phyloP scores from a whole-genome alignment of 768 basidiomycete genomes.

The Trametes elegans region DNA sequence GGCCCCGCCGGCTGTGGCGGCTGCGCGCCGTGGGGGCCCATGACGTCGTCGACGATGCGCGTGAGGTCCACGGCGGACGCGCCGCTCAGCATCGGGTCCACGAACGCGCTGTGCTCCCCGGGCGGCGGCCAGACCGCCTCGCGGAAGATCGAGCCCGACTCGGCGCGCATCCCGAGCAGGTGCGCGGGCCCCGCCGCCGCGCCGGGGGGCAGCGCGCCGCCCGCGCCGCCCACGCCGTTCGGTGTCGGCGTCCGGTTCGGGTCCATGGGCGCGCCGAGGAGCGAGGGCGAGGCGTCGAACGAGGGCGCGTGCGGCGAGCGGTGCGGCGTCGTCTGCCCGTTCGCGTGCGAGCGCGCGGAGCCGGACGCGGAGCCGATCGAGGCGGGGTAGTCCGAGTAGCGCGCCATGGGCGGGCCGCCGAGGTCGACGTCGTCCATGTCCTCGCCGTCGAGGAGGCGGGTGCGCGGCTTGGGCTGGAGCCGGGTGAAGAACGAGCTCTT shows the following conservation, averaged over 20 bases:
- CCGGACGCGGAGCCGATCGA: slow-evolving; percentile 17
- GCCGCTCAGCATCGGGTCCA: slow-evolving; percentile 28
- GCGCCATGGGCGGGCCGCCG: slow-evolving; percentile 20
- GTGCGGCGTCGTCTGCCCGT: not conserved
- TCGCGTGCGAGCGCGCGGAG: not conserved
- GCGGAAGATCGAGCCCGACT: slow-evolving; percentile 32
- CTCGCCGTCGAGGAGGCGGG: slow-evolving; percentile 29
- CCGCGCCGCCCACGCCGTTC: too few relatives aligned
- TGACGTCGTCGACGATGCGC: slow-evolving; percentile 30
- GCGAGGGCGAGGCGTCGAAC: slow-evolving; percentile 9
- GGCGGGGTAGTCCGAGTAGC: slow-evolving; percentile 26
- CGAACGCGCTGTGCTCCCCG: slow-evolving; percentile 22
- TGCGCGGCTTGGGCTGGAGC: slow-evolving; percentile 21
- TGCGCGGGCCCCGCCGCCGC: slow-evolving; percentile 23
- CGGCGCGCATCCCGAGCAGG: slow-evolving; percentile 26
- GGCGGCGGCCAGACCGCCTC: slow-evolving; percentile 33
- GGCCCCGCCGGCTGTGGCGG: not conserved
- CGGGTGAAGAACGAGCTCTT: slow-evolving; percentile 28
- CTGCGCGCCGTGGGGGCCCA: slow-evolving; percentile 21
- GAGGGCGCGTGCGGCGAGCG: slow-evolving; percentile 7
- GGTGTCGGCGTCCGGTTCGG: slow-evolving; percentile 14
- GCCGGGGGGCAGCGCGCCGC: slow-evolving; percentile 1
- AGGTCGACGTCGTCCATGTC: slow-evolving; percentile 29
- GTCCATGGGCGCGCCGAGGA: slow-evolving; percentile 11
- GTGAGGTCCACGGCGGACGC: slow-evolving; percentile 26